A percentile compares a stretch with the other conserved stretches of the same genome.
Evolutionary conservation across 129 eudicot genomes (phyloP).

Genomic region (Flaveria linearis): DNA sequence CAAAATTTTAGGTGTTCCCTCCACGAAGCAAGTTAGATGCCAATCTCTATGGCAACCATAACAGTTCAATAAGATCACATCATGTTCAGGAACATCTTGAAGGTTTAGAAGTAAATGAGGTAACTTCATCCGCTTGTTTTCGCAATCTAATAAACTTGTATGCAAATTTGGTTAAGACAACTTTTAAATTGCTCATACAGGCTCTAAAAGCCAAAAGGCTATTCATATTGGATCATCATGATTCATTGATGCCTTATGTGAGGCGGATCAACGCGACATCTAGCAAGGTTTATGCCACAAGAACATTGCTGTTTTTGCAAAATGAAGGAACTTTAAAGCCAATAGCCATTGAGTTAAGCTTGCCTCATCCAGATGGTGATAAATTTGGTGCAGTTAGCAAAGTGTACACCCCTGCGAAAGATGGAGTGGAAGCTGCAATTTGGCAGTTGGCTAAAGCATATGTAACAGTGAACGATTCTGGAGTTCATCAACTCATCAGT

Average conservation of each 20-base stretch:
- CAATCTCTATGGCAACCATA: constrained; percentile 47
- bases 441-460: constrained; percentile 62
- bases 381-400: constrained; percentile 33
- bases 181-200: constrained; percentile 19
- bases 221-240: constrained; percentile 55
- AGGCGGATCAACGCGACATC: constrained; percentile 40
- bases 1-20: constrained; percentile 51
- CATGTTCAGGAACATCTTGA: constrained; percentile 36
- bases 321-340: constrained; percentile 51
- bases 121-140: not conserved
- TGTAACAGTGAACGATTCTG: constrained; percentile 53
- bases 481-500: constrained; percentile 55
- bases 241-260: constrained; percentile 46
- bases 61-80: constrained; percentile 41
- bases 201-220: constrained; percentile 39
- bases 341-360: constrained; percentile 56
- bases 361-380: constrained; percentile 44
- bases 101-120: constrained; percentile 52
- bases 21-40: constrained; percentile 52
- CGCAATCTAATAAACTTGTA: not conserved
- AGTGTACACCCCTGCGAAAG: constrained; percentile 42
- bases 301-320: constrained; percentile 47
- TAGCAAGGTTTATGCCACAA: constrained; percentile 49
- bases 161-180: not conserved
- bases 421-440: constrained; percentile 44